Base-by-base conservation (phyloP, 164 flowering plant genomes). In the Buxus sempervirens region DNA sequence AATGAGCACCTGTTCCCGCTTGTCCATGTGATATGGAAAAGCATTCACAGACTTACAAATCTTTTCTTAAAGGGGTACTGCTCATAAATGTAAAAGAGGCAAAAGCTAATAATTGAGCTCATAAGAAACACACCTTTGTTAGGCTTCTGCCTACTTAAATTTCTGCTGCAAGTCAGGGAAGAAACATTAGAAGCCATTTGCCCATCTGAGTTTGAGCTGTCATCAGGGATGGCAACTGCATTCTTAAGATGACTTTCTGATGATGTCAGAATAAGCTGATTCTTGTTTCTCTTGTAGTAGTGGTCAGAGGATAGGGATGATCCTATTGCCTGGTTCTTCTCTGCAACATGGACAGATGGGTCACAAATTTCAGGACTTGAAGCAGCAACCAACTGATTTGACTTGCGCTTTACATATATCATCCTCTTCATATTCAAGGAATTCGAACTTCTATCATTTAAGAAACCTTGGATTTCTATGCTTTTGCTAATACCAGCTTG, bases 351-450 rank as follows among this genome's bases (percentile, higher is more conserved):
- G 41, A 67, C 53, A 67, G 87, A 72, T 20, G 53, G n/a, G 10
- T 67, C 73, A 63, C 21, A 14, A 57, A 21, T 55, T 55, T 63
- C 72, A 58, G 82, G 42, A 71, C 65, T 73, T 27, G 85, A 75
- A 72, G 91, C 75, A 60, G 89, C 90, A 82, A 89, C 80, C 80
- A 91, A 77, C 76, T 90, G 96, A 82, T 90, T 78, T 62, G 87
- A 82, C 66, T 82, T 86, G 62, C 73, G 80, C 80, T 91, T 94
- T 13, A 86, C 85, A 79, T 87, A 88, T 27, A 67, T 75, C 63
- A 88, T 61, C 59, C 65, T 79, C 70, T 76, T 80, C 26, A 27
- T 14, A 53, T 69, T 68, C 38, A 79, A 73, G 57, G 78, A 61
- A 63, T 56, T 62, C 10, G 63, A 58, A 66, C 71, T 77, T 54